phyloP scores from a whole-genome alignment of 345 rosid genomes.

The Gossypium longicalyx region DNA sequence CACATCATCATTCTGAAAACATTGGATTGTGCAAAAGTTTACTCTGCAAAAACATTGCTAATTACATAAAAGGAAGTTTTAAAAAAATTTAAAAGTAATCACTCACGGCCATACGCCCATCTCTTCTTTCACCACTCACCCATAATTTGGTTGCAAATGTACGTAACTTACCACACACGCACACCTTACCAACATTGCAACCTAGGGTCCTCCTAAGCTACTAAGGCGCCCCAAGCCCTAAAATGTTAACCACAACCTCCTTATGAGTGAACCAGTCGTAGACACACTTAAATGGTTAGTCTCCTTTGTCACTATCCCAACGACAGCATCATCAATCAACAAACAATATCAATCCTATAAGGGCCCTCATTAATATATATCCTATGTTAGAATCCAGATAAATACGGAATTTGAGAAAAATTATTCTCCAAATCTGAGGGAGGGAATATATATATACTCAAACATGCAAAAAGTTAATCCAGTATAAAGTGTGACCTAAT shows the following conservation, averaged over 20 bases:
- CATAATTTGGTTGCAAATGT: background rate
- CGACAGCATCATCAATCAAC: background rate
- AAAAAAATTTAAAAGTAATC: background rate
- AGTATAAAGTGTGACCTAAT: constrained; percentile 23
- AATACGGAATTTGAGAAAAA: background rate
- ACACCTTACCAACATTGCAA: background rate
- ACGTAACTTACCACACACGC: background rate
- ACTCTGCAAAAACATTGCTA: background rate
- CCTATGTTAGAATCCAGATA: constrained; percentile 7
- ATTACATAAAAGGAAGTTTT: background rate
- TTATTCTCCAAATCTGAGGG: constrained; percentile 1
- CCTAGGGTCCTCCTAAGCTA: background rate
- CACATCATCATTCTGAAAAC: too few species aligned
- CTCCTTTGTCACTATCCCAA: constrained; percentile 5
- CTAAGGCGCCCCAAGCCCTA: background rate
- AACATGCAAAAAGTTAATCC: background rate
- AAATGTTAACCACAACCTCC: background rate
- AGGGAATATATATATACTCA: background rate
- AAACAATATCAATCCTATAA: background rate
- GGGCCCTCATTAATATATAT: background rate
- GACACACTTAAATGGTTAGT: background rate
- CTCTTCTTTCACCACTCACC: background rate
- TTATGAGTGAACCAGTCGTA: background rate
- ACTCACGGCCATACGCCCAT: background rate
- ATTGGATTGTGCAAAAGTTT: too few species aligned